Base-by-base conservation (phyloP, 2,329 filamentous ascomycete species). In the Raffaelea arxii region DNA sequence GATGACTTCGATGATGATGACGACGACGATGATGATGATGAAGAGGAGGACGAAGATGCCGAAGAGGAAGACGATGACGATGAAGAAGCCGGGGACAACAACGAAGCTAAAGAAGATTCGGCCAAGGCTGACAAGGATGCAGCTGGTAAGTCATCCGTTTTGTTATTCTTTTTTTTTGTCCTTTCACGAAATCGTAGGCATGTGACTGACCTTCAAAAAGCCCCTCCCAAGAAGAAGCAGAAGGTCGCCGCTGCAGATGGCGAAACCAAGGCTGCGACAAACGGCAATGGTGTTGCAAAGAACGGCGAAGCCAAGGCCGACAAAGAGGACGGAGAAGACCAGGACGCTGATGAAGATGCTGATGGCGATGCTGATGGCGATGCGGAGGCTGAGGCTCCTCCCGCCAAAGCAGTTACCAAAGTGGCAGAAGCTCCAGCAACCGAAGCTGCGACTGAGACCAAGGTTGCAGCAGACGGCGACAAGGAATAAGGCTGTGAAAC, bases 141-240 rank as follows among this genome's bases (percentile, higher is more conserved):
- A 10, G 4, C 24, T 36, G 19, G 7, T 12, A 6, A 9, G 14
- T 6, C 32, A n/a, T 32, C 21, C 22, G 23, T 21, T 24, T 19
- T 36, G 27, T 22, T 40, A 46, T 19, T n/a, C 12, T 41, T 35
- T 38, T 18, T 43, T 22, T 47, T 19, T 16, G 25, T 38, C 3
- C 30, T 18, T 25, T 14, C 6, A 16, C 32, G 25, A 19, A 10
- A 40, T 41, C 62, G 60, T 45, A 59, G 64, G 2, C 4, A 4
- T 30, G 9, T 16, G n/a, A n/a, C n/a, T 6, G 25, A n/a, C 22
- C 6, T 18, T 14, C 18, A 39, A 53, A 48, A 40, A 14, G 64
- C 65, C 45, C 70, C 69, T 42, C 72, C 72, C 32, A 67, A 66
- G 47, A 75, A 75, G 65, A 74, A 73, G 63, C 66, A 65, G 55